Conservation (phyloP, 202 grass and related monocot species). For the Panicum hallii region DNA sequence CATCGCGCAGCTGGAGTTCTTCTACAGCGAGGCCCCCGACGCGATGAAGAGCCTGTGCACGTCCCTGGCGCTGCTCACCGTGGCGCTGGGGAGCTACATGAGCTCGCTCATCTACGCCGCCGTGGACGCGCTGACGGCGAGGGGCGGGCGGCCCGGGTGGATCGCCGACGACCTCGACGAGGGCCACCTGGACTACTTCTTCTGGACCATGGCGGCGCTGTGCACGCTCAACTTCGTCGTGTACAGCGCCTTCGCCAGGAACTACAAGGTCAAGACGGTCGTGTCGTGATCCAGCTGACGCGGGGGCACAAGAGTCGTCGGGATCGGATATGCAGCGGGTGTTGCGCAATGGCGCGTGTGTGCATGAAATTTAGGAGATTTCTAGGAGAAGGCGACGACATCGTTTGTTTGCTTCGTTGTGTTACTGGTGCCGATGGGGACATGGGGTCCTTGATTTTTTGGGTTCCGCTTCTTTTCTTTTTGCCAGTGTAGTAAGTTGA, state of each 20-base stretch:
- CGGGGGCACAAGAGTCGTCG: no score
- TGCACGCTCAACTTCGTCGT: conserved; percentile 76
- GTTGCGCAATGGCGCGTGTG: not conserved
- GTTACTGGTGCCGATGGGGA: not conserved
- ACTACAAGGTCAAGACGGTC: conserved; percentile 74
- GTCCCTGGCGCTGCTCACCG: conserved; percentile 63
- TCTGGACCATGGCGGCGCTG: conserved; percentile 63
- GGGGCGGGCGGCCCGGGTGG: conserved; percentile 48
- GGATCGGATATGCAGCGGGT: no score
- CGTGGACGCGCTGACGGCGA: conserved; percentile 54
- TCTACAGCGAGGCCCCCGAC: conserved; percentile 68
- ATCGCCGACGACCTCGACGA: conserved; percentile 72
- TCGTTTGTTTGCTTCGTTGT: not conserved
- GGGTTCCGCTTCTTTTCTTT: not conserved
- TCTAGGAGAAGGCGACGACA: not conserved
- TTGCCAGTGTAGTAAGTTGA: not conserved
- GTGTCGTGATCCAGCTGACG: conserved; percentile 25
- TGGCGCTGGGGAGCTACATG: conserved; percentile 77
- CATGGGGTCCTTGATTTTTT: not conserved
- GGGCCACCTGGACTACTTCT: conserved; percentile 87
- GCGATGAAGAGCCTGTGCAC: conserved; percentile 79
- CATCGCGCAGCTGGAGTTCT: conserved; percentile 86
- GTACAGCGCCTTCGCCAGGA: conserved; percentile 68
- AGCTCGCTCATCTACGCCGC: conserved; percentile 68
- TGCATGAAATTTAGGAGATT: not conserved